phyloP scores from a whole-genome alignment of 495 filamentous ascomycete species.

The Talaromyces ruber region DNA sequence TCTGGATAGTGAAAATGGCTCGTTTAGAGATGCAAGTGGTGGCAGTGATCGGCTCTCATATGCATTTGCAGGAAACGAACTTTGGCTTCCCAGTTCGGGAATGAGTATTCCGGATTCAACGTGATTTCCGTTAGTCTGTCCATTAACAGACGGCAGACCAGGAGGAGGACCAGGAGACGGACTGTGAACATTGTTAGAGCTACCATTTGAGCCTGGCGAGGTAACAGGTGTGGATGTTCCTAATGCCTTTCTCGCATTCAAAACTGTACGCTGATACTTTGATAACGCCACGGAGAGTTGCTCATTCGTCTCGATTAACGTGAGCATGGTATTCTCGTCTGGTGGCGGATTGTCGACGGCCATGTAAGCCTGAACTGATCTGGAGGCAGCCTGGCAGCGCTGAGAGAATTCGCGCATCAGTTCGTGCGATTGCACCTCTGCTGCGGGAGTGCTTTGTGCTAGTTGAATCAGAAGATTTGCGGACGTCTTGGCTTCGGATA shows the following conservation, averaged over 20 bases:
- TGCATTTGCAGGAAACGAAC: neutral
- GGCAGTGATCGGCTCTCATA: conserved; percentile 6
- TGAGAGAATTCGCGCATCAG: conserved; percentile 88
- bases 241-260: conserved; percentile 52
- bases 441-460: conserved; percentile 68
- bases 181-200: neutral
- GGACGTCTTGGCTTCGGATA: conserved; percentile 84
- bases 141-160: neutral
- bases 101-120: neutral
- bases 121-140: neutral
- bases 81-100: neutral
- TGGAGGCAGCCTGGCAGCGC: conserved; percentile 70
- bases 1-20: neutral
- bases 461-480: conserved; percentile 87
- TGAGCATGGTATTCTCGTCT: conserved; percentile 88
- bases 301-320: conserved; percentile 91
- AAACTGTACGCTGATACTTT: conserved; percentile 71
- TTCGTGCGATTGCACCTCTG: conserved; percentile 71
- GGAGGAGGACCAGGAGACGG: neutral
- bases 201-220: conserved; percentile 7
- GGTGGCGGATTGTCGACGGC: conserved; percentile 64
- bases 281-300: conserved; percentile 68
- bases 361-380: conserved; percentile 79
- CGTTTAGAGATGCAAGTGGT: neutral
- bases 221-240: conserved; percentile 10